Evolutionary conservation across 176 grass and related monocot species (phyloP), one percentile per base, ranked within the genome.

Genomic region (Eragrostis nindensis): DNA sequence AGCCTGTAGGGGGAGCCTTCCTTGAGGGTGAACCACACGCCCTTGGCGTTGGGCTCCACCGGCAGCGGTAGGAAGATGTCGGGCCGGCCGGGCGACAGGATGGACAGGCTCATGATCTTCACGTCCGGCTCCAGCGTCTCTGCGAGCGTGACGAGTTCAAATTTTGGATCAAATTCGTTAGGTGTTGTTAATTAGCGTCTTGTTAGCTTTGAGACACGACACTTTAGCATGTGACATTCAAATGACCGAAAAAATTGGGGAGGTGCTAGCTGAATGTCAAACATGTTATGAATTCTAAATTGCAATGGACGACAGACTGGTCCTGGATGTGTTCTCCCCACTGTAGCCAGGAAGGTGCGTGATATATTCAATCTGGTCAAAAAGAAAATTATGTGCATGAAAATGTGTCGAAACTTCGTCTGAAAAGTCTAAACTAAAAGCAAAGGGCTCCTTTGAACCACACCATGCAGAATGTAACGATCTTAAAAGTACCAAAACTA

Each of bases 11-110:
- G 79, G 80, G 90, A 93, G 22, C 97, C 93, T 62, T 99, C 97
- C 82, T 99, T 99, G 43, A 99, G 76, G 53, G 93, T 93, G 82
- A 99, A 99, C 93, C 90, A 93, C 10, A 82, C 90, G 27, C 93
- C 89, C 83, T 96, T 99, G 76, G 82, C 68, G 38, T 83, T 91
- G 53, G 91, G 85, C 42, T 86, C 91, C 47, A 78, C 88, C 43
- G 97, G 97, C 45, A 99, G 82, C 11, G 84, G 91, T 5, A 99
- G 82, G 17, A 99, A 75, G 46, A 94, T 90, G 80, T 96, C 97
- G 5, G 93, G 83, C 44, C 91, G 65, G 2, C 89, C 92, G 0
- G 91, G 89, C 19, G 93, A 93, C 14, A 90, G 57, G 71, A 95
- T 99, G 11, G 97, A 91, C 66, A 99, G 88, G 80, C 90, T 91